Evolutionary conservation across 768 basidiomycete genomes (phyloP), one percentile per base, ranked within the genome.

Genomic region (Boletus fagicola): DNA sequence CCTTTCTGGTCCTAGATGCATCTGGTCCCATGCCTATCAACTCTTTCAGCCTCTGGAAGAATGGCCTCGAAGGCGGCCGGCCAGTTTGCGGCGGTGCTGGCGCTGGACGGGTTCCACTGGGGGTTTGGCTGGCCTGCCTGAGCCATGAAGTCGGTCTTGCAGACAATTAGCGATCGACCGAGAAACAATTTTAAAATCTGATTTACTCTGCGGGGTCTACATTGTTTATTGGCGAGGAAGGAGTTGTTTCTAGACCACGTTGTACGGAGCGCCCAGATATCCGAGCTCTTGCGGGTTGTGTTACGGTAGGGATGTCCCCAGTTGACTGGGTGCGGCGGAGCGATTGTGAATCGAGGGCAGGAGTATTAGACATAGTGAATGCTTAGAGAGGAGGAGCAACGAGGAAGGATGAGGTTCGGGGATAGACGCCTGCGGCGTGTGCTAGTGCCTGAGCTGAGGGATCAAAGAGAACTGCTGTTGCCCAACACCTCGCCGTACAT

Each of bases 1-100:
- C 76, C 65, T 80, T 83, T 44, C 86, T 77, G 7, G 76, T 77
- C 56, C 72, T 75, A 4, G 80, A 75, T 24, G 80, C 83, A 48
- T 78, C 72, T 13, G 77, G 74, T 8, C 87, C 86, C 51, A 83
- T 65, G 4, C 86, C 86, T 42, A 87, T 69, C 59, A 77, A 75
- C 4, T 69, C 62, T 62, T 80, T 68, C 6, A 74, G 13, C 26
- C 60, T 64, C 12, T 63, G 66, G 28, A 64, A 53, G 5, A 64
- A 51, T 7, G 74, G 51, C 42, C 60, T 63, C 8, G 60, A 50
- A 51, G 48, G 60, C 24, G 38, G 66, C 31, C 42, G 54, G 33
- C 5, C 44, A 33, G 49, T 55, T 49, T 51, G 65, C 3, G 38
- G 11, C 13, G 30, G 45, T 24, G 58, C 28, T 12, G 49, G 49